These are phyloP conservation scores for Lotmaria passim DNA, from an alignment of 208 protist species.

Conservation along the genomic window DNA sequence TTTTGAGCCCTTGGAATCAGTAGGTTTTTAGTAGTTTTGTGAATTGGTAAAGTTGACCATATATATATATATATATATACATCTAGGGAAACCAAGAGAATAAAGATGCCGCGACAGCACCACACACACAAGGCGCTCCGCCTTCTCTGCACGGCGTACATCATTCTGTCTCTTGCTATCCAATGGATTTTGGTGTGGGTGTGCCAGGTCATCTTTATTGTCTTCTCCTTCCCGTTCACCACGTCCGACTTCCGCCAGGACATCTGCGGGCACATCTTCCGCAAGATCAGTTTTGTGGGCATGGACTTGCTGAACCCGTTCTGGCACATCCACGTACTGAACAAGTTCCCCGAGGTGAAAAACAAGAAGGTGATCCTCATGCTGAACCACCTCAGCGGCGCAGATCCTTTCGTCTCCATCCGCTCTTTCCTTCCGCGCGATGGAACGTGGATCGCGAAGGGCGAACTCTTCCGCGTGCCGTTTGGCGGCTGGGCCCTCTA, in stretches of 20 bases:
- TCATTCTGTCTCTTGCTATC: conserved; percentile 51
- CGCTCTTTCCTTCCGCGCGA: conserved; percentile 78
- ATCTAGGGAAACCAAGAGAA: not conserved
- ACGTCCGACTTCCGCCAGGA: conserved; percentile 62
- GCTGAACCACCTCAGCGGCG: conserved; percentile 86
- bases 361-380: conserved; percentile 78
- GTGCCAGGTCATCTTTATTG: conserved; percentile 64
- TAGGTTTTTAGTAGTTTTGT: no score
- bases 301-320: conserved; percentile 84
- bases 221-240: conserved; percentile 68
- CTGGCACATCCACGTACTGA: conserved; percentile 72
- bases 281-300: conserved; percentile 56
- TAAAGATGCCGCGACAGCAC: conserved; percentile 10
- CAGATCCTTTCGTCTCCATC: conserved; percentile 81
- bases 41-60: no score
- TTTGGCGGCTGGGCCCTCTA: conserved; percentile 84
- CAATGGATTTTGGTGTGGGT: conserved; percentile 76
- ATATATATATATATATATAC: no score
- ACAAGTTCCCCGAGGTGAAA: conserved; percentile 66
- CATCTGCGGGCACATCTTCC: conserved; percentile 82
- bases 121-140: conserved; percentile 37
- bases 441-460: conserved; percentile 83
- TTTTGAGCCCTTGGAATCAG: no score
- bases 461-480: conserved; percentile 78
- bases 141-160: conserved; percentile 56